phyloP scores from a whole-genome alignment of 1,139 yeast species.

The Nakaseomyces uthaithaninus region DNA sequence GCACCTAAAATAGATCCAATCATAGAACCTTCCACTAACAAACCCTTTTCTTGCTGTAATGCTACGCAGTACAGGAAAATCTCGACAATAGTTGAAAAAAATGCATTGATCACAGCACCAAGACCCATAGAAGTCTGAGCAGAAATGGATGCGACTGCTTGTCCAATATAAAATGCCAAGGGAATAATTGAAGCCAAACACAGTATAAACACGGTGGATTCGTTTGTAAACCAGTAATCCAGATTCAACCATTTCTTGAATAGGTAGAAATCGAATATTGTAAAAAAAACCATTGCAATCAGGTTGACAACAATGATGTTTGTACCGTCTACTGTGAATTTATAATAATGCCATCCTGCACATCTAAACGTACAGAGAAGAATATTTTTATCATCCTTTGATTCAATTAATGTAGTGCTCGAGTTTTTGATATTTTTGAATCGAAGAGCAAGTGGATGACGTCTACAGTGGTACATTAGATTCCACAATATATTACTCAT shows the following conservation, averaged over 20 bases:
- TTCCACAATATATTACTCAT: slow-evolving; percentile 73
- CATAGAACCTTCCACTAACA: slow-evolving; percentile 93
- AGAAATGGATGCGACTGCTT: slow-evolving; percentile 96
- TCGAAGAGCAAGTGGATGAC: slow-evolving; percentile 76
- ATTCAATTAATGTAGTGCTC: slow-evolving; percentile 10
- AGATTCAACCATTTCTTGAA: slow-evolving; percentile 46
- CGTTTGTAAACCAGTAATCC: slow-evolving; percentile 49
- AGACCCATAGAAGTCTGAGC: slow-evolving; percentile 99
- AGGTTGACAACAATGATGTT: slow-evolving; percentile 86
- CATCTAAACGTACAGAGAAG: slow-evolving; percentile 83
- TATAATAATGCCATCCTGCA: slow-evolving; percentile 85
- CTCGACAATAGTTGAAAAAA: slow-evolving; percentile 92
- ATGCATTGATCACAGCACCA: slow-evolving; percentile 97
- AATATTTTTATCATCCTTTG: slow-evolving; percentile 34
- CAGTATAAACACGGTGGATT: slow-evolving; percentile 51
- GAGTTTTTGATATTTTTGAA: slow-evolving; percentile 23
- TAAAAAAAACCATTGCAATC: slow-evolving; percentile 69
- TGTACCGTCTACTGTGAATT: slow-evolving; percentile 93
- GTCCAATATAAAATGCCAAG: slow-evolving; percentile 93
- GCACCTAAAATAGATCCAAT: slow-evolving; percentile 93
- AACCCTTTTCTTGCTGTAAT: slow-evolving; percentile 72
- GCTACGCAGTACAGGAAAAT: slow-evolving; percentile 91
- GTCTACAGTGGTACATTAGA: slow-evolving; percentile 67
- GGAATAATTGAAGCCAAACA: slow-evolving; percentile 85
- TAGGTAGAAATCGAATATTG: slow-evolving; percentile 68